phyloP scores from a whole-genome alignment of 495 filamentous ascomycete species.

The Jackrogersella minutella region DNA sequence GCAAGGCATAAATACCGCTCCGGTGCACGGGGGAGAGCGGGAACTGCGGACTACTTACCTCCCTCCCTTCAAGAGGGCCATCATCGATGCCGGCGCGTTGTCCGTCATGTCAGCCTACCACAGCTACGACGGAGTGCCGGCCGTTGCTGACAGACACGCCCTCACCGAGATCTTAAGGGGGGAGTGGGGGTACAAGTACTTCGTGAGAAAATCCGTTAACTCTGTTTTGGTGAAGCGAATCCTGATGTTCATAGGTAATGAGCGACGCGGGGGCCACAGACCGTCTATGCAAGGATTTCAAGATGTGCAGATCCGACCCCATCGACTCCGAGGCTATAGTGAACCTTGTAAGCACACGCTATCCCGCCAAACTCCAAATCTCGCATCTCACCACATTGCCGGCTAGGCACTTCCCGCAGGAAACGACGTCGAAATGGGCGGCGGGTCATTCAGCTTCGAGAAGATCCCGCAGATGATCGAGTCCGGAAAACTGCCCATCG shows the following conservation, averaged over 20 bases:
- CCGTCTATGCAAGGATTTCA: slow-evolving; percentile 68
- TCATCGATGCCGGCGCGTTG: slow-evolving; percentile 71
- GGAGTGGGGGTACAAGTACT: slow-evolving; percentile 77
- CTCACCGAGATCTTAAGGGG: slow-evolving; percentile 71
- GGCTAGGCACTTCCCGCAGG: slow-evolving; percentile 65
- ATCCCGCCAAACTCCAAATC: background rate
- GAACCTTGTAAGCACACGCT: slow-evolving; percentile 35
- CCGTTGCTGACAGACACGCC: slow-evolving; percentile 65
- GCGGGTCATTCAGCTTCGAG: slow-evolving; percentile 73
- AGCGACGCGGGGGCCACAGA: slow-evolving; percentile 71
- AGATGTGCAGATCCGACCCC: slow-evolving; percentile 63
- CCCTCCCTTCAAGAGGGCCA: slow-evolving; percentile 70
- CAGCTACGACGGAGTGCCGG: slow-evolving; percentile 73
- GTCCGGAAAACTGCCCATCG: slow-evolving; percentile 62
- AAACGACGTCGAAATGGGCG: slow-evolving; percentile 80
- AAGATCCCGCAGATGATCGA: slow-evolving; percentile 69
- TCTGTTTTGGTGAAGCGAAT: background rate
- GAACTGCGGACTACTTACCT: slow-evolving; percentile 74
- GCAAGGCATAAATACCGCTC: slow-evolving; percentile 72
- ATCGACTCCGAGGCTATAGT: slow-evolving; percentile 67
- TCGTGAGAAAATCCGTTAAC: slow-evolving; percentile 46
- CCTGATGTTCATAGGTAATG: slow-evolving; percentile 41
- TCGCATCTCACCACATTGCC: background rate
- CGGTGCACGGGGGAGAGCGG: slow-evolving; percentile 72
- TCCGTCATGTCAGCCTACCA: slow-evolving; percentile 74